Evolutionary conservation across 129 eudicot genomes (phyloP), one percentile per base, ranked within the genome.

Genomic region (Ambrosia artemisiifolia): DNA sequence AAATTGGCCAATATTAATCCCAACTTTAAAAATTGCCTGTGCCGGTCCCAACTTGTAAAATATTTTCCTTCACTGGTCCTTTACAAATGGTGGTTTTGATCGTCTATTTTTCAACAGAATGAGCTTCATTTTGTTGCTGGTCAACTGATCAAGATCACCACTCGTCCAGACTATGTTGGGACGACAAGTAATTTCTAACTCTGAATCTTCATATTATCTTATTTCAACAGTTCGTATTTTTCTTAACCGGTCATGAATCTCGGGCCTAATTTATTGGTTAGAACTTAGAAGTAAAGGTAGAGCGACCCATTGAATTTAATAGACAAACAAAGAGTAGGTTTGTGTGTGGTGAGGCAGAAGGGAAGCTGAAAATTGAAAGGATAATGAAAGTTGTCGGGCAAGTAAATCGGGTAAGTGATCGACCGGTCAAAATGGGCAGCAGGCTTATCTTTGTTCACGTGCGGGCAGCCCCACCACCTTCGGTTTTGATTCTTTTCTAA

Each of bases 401-500:
- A 49, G 63, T 63, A 51, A 74, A 74, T 65, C 33, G 71, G 74
- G 75, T 68, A 32, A 55, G 34, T 33, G 55, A 35, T 53, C 51
- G 62, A 40, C 9, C 65, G 70, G 73, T 78, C 67, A 78, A 77
- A 78, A 49, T 33, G 65, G 46, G 67, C 44, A 71, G 82, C 67
- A 78, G 73, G 68, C 82, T 78, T 71, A 78, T 71, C 82, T 48
- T 71, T 43, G 60, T 61, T 76, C 82, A 78, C 82, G 82, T 78
- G 78, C 54, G 82, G 82, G 68, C 17, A 36, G 30, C 43, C 82
- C 78, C 78, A 78, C 82, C 82, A 51, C 67, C 50, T 17, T 33
- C 4, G 3, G 5, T 70, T 78, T 78, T 53, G 78, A 64, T 78
- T 78, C 77, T 64, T 64, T 78, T 71, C 78, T 53, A 78, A 78